Evolutionary conservation across 495 filamentous ascomycete species (phyloP), one percentile per base, ranked within the genome.

Genomic region (Penicillium salamii): DNA sequence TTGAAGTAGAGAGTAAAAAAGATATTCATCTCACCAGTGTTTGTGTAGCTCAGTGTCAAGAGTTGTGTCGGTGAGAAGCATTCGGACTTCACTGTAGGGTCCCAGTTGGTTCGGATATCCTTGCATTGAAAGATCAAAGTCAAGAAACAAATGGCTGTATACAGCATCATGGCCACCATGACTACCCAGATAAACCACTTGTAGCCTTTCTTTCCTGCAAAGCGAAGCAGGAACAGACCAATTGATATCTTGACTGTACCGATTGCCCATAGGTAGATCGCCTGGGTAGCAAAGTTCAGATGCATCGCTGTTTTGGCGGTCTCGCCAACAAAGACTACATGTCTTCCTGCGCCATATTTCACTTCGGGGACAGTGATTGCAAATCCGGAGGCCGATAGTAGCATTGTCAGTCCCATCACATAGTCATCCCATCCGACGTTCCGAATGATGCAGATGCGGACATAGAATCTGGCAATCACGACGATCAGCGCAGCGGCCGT

Each of bases 231-330:
- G 48, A 77, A 76, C 15, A 78, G 49, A 2, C 71, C 74, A 42
- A 78, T 67, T 31, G 70, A 71, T 34, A 76, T 46, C 53, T 80
- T 80, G 19, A 72, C 70, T 15, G 74, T 39, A 11, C 65, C 62
- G 26, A 78, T 70, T 0, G 54, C 67, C 52, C 65, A 65, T 6
- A 76, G 57, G 35, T 63, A 74, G 15, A 79, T 55, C 1, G 59
- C 62, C 42, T 75, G 71, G 1, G 63, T 67, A 26, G 70, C 63
- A 31, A 75, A 75, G 45, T 77, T 79, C 38, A 77, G 52, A 41
- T 72, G 68, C 36, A 71, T 54, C 3, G 68, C 60, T 12, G 59
- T 62, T 13, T 67, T 45, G 6, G 66, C 58, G 12, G 66, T 63
- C 4, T 62, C 35, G 32, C 54, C 44, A n/a, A 68, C 57, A 29